Evolutionary conservation across 805 yeast genomes (phyloP).

Genomic region (Zygosaccharomyces siamensis): DNA sequence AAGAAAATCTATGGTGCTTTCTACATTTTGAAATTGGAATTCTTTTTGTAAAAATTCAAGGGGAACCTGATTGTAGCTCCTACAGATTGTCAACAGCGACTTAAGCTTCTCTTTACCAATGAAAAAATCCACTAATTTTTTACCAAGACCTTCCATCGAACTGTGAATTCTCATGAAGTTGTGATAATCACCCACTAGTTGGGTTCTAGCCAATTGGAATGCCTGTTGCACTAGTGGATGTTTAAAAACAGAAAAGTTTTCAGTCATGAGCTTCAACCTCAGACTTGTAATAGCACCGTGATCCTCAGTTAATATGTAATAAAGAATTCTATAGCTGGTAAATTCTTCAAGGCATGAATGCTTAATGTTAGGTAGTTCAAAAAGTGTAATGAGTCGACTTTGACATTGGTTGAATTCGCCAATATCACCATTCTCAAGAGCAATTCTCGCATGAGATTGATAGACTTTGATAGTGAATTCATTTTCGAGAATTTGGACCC

Average conservation of each 20-base stretch:
- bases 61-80: constrained; percentile 48
- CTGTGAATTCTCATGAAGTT: constrained; percentile 44
- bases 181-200: constrained; percentile 46
- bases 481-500: constrained; percentile 82
- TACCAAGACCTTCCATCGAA: constrained; percentile 40
- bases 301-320: constrained; percentile 70
- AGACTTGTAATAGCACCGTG: constrained; percentile 29
- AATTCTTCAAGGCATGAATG: constrained; percentile 55
- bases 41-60: constrained; percentile 37
- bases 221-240: constrained; percentile 26
- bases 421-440: constrained; percentile 74
- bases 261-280: constrained; percentile 20
- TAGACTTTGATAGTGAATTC: constrained; percentile 75
- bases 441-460: constrained; percentile 82
- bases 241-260: constrained; percentile 14
- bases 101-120: constrained; percentile 53
- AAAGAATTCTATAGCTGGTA: constrained; percentile 65
- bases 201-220: constrained; percentile 32
- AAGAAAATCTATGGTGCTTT: constrained; percentile 43
- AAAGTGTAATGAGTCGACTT: constrained; percentile 66
- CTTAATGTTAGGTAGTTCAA: constrained; percentile 39
- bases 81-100: constrained; percentile 51
- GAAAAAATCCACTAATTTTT: constrained; percentile 48
- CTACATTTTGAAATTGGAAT: constrained; percentile 39
- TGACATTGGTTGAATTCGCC: constrained; percentile 97